Evolutionary conservation across 148 eudicot species (phyloP).

Genomic region (Amaranthus hypochondriacus): DNA sequence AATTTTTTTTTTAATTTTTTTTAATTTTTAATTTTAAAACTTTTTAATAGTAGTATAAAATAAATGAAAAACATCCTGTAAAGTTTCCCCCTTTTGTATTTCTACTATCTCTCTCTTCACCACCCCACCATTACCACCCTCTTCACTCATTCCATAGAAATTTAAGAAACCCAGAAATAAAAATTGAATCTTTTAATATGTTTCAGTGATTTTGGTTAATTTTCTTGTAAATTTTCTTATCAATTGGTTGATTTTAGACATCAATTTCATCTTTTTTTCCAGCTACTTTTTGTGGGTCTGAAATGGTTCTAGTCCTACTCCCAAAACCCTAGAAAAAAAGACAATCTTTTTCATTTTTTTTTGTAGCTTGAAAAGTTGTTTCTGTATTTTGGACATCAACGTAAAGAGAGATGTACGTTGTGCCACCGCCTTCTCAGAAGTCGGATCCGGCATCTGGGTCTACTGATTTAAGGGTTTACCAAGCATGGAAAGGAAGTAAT

Average conservation of each 20-base stretch:
- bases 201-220: too few species aligned
- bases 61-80: constrained; percentile 7
- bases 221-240: not conserved
- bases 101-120: not conserved
- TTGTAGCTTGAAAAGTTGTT: not conserved
- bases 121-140: constrained; percentile 2
- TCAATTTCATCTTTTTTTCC: not conserved
- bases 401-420: constrained; percentile 67
- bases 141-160: constrained; percentile 6
- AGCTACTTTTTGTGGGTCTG: constrained; percentile 16
- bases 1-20: too few species aligned
- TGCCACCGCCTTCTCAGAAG: constrained; percentile 70
- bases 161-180: not conserved
- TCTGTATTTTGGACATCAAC: not conserved
- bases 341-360: not conserved
- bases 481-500: constrained; percentile 95
- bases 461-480: constrained; percentile 64
- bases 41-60: too few species aligned
- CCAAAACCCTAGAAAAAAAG: constrained; percentile 26
- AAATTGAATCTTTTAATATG: not conserved
- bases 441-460: constrained; percentile 63
- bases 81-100: not conserved
- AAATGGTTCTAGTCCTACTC: constrained; percentile 15
- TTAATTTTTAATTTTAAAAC: too few species aligned
- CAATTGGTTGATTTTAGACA: not conserved